Conservation (phyloP, 176 grass and related monocot genomes). For the Oryza glaberrima region DNA sequence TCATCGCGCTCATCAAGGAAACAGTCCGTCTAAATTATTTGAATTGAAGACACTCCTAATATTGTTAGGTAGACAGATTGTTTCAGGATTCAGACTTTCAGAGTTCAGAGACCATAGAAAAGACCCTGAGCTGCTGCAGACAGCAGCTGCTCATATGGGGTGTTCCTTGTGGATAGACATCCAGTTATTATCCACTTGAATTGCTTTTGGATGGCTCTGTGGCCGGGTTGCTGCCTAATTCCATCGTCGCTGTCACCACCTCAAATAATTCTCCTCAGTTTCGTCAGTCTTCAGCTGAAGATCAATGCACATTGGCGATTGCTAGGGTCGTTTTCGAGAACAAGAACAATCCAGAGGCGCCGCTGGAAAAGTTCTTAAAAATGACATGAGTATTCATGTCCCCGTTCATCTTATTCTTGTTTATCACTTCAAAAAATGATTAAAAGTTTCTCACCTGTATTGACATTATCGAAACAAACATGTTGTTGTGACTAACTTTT, state of each 20-base stretch:
- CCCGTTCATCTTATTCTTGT: too few relatives aligned
- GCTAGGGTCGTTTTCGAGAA: constrained; percentile 14
- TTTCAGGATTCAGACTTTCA: neutral
- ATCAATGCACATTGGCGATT: constrained; percentile 5
- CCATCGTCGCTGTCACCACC: constrained; percentile 29
- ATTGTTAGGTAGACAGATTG: neutral
- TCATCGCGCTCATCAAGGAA: too few relatives aligned
- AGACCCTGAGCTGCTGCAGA: neutral
- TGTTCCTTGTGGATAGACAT: constrained; percentile 46
- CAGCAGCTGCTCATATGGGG: constrained; percentile 20
- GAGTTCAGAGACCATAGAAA: neutral
- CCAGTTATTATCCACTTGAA: constrained; percentile 38
- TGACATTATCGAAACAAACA: too few relatives aligned
- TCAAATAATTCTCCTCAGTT: neutral
- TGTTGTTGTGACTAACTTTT: too few relatives aligned
- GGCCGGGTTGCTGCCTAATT: constrained; percentile 37
- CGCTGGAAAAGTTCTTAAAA: neutral
- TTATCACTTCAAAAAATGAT: too few relatives aligned
- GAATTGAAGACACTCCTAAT: neutral
- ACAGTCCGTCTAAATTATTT: neutral
- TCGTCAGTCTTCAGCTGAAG: neutral
- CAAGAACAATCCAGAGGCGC: constrained; percentile 24
- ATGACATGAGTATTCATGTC: too few relatives aligned
- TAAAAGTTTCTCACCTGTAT: too few relatives aligned
- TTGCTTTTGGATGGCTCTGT: neutral